A percentile compares a stretch with the other conserved stretches of the same genome.
Evolutionary conservation across 495 filamentous ascomycete species (phyloP).

Genomic region (Penicillium crystallinum): DNA sequence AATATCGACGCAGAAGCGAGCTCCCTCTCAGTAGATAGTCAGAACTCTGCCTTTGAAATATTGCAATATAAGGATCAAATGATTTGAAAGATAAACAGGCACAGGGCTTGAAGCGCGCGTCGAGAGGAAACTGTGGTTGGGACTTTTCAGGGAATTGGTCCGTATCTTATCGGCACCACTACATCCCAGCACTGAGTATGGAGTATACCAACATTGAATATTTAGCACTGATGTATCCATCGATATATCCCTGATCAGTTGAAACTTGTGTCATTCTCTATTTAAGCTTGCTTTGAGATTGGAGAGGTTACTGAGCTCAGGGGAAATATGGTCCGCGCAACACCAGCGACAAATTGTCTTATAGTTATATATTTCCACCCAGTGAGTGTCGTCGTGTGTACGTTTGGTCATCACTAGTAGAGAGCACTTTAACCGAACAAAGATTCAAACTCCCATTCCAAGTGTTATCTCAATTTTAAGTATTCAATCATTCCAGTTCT

Average conservation of each 20-base stretch:
- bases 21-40: background rate
- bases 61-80: background rate
- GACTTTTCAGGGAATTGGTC: slow-evolving; percentile 5
- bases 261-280: background rate
- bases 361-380: background rate
- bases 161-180: slow-evolving; percentile 5
- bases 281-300: background rate
- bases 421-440: no score
- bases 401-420: no score
- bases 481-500: slow-evolving; percentile 7
- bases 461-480: background rate
- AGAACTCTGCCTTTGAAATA: background rate
- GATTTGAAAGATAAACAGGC: background rate
- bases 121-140: slow-evolving; percentile 2
- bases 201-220: no score
- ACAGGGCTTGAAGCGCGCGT: background rate
- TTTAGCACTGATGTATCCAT: background rate
- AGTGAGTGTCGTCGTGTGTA: no score
- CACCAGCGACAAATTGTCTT: background rate
- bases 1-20: background rate
- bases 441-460: background rate
- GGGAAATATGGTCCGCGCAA: no score
- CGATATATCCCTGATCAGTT: background rate
- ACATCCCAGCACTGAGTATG: background rate
- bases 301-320: no score